These are phyloP conservation scores for Cadophora sp. DNA, from an alignment of 2,329 filamentous ascomycete species.

Conservation along the genomic window DNA sequence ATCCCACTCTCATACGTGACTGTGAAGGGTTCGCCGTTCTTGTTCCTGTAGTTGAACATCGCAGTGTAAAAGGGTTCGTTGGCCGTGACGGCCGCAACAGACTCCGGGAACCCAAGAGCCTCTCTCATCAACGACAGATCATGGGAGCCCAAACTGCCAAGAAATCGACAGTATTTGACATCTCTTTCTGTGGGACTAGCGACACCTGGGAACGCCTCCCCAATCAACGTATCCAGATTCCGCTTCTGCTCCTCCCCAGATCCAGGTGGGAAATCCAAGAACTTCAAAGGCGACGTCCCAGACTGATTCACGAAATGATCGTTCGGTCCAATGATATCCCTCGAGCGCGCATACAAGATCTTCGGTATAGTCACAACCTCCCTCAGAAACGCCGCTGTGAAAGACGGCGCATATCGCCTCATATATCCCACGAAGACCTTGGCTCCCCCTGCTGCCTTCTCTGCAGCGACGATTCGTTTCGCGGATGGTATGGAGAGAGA, in stretches of 20 bases:
- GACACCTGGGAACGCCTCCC: conserved; percentile 46
- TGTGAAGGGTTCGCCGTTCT: conserved; percentile 49
- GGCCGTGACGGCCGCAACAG: conserved; percentile 52
- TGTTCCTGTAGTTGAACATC: conserved; percentile 51
- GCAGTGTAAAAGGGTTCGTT: conserved; percentile 52
- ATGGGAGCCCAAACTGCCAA: conserved; percentile 58
- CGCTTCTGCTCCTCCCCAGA: conserved; percentile 38
- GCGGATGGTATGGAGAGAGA: conserved; percentile 55
- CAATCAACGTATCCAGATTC: conserved; percentile 33
- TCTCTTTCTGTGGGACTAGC: conserved; percentile 42
- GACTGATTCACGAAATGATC: conserved; percentile 54
- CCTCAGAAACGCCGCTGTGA: conserved; percentile 56
- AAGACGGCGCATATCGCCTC: conserved; percentile 64
- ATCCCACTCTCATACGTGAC: conserved; percentile 64
- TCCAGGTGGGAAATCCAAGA: conserved; percentile 48
- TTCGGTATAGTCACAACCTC: conserved; percentile 58
- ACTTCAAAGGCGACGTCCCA: conserved; percentile 54
- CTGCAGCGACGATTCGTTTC: conserved; percentile 55
- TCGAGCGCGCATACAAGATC: conserved; percentile 61
- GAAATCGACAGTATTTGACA: conserved; percentile 48
- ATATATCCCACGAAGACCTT: conserved; percentile 65
- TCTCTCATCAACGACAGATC: conserved; percentile 62
- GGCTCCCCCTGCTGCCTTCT: conserved; percentile 48
- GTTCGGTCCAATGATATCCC: conserved; percentile 62
- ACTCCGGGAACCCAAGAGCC: conserved; percentile 55